Conservation (phyloP, 2,329 filamentous ascomycete species). For the Fusarium sp. region DNA sequence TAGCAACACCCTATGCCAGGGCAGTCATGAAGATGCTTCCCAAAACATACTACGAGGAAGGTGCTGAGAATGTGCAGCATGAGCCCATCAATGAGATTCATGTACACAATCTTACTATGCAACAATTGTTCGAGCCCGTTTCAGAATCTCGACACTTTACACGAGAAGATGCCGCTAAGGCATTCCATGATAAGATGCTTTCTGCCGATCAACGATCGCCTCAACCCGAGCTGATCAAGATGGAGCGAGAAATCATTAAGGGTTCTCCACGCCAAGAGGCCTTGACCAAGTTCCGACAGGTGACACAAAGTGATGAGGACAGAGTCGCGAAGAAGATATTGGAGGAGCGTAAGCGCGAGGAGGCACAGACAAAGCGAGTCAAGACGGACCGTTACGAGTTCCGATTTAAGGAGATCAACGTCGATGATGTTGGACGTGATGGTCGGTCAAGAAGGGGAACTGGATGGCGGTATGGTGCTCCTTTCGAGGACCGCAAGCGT, state of each 20-base stretch:
- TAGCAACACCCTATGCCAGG: constrained; percentile 81
- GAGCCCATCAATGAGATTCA: constrained; percentile 75
- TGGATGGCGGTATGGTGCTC: constrained; percentile 75
- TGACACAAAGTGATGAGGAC: constrained; percentile 60
- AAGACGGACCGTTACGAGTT: constrained; percentile 71
- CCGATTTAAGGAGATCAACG: constrained; percentile 71
- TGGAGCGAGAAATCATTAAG: constrained; percentile 63
- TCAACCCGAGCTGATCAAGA: constrained; percentile 70
- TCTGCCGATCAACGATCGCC: constrained; percentile 72
- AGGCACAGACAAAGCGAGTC: constrained; percentile 60
- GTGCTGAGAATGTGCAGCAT: constrained; percentile 62
- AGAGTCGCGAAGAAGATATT: constrained; percentile 54
- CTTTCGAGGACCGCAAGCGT: constrained; percentile 72
- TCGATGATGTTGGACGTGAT: constrained; percentile 67
- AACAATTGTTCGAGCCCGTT: constrained; percentile 75
- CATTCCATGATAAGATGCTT: constrained; percentile 71
- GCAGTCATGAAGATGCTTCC: constrained; percentile 87
- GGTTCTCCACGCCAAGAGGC: constrained; percentile 57
- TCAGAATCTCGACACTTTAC: constrained; percentile 74
- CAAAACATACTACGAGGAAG: constrained; percentile 69
- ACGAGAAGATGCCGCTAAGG: constrained; percentile 73
- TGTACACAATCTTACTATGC: constrained; percentile 71
- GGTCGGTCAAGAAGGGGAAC: constrained; percentile 66
- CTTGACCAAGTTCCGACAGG: constrained; percentile 57
- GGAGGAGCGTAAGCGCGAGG: constrained; percentile 53